These are phyloP conservation scores for Phytopythium boreale DNA, from an alignment of 352 stramenopile species.

Conservation along the genomic window DNA sequence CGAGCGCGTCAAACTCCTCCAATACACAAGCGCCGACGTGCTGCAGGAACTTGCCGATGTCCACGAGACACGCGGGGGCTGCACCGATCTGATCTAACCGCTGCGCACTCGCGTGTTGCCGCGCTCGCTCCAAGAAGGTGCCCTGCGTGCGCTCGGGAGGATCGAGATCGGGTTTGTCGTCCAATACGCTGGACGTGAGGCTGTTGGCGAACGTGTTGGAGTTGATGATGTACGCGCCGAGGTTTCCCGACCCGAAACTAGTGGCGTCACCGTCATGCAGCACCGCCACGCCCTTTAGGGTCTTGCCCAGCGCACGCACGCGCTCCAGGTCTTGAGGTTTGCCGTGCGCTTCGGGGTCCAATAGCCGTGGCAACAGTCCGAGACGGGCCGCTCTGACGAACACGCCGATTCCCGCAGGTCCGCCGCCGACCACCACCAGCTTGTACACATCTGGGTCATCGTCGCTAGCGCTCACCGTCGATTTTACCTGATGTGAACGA, in stretches of 20 bases:
- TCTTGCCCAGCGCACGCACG: slow-evolving; percentile 34
- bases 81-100: slow-evolving; percentile 52
- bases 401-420: slow-evolving; percentile 67
- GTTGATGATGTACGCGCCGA: slow-evolving; percentile 82
- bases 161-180: slow-evolving; percentile 74
- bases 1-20: slow-evolving; percentile 38
- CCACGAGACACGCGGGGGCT: slow-evolving; percentile 42
- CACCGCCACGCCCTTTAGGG: slow-evolving; percentile 57
- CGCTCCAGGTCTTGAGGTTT: slow-evolving; percentile 36
- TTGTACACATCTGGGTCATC: slow-evolving; percentile 56
- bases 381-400: slow-evolving; percentile 69
- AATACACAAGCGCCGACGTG: slow-evolving; percentile 42
- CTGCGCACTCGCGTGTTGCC: slow-evolving; percentile 48
- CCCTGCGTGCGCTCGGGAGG: slow-evolving; percentile 68
- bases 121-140: slow-evolving; percentile 66
- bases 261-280: slow-evolving; percentile 53
- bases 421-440: slow-evolving; percentile 65
- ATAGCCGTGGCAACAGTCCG: slow-evolving; percentile 48
- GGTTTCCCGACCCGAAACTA: slow-evolving; percentile 62
- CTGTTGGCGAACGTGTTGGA: slow-evolving; percentile 83
- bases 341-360: slow-evolving; percentile 42
- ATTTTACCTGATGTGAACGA: background rate
- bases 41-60: slow-evolving; percentile 67
- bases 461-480: slow-evolving; percentile 8
- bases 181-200: slow-evolving; percentile 66